Percentiles rank a stretch among this genome's conserved stretches.
Evolutionary conservation across 352 stramenopile species (phyloP).

Genomic region (Globisporangium camurandrum): DNA sequence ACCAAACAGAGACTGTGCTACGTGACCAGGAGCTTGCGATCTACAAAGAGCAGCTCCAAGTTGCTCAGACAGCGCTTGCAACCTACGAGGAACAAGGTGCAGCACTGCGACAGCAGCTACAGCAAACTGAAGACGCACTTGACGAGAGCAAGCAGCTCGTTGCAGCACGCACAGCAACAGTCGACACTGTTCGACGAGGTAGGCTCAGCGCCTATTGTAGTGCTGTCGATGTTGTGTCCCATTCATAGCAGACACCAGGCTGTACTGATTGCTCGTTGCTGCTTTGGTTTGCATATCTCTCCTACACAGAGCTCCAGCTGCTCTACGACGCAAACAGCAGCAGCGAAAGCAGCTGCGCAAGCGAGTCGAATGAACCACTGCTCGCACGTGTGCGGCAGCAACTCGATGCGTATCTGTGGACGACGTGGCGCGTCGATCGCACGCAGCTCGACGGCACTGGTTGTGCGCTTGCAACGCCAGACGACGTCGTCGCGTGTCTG

Average conservation of each 20-base stretch:
- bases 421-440: slow-evolving; percentile 28
- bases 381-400: slow-evolving; percentile 37
- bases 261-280: too few relatives aligned
- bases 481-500: slow-evolving; percentile 28
- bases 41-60: slow-evolving; percentile 1
- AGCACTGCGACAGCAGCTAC: too few relatives aligned
- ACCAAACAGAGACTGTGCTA: not conserved
- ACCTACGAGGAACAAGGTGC: too few relatives aligned
- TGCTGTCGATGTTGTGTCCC: too few relatives aligned
- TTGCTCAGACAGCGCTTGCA: slow-evolving; percentile 14
- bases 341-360: not conserved
- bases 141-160: slow-evolving; percentile 25
- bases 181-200: slow-evolving; percentile 53
- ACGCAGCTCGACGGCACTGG: slow-evolving; percentile 14
- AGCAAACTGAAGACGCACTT: too few relatives aligned
- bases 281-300: too few relatives aligned
- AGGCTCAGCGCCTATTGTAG: too few relatives aligned
- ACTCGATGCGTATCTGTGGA: slow-evolving; percentile 35
- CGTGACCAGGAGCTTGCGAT: not conserved
- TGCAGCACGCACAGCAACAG: slow-evolving; percentile 27
- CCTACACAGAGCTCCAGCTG: slow-evolving; percentile 27
- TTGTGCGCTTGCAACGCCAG: slow-evolving; percentile 22
- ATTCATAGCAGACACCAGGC: too few relatives aligned
- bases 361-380: slow-evolving; percentile 23
- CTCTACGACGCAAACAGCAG: slow-evolving; percentile 16